These are phyloP conservation scores for Trypanosoma theileri DNA, from an alignment of 208 protist species.

Conservation along the genomic window DNA sequence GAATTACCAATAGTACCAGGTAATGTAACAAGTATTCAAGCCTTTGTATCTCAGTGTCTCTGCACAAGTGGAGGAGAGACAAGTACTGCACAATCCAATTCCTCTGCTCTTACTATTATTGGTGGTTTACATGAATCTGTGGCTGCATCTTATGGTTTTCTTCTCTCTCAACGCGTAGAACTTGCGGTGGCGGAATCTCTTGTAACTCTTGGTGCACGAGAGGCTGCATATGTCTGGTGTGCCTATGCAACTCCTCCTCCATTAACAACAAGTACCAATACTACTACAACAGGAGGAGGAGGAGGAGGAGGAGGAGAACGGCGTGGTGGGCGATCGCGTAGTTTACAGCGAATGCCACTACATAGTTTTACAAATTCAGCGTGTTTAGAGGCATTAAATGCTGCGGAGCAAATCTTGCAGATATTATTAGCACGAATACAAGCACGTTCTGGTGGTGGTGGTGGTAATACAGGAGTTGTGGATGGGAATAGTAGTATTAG, in stretches of 20 bases:
- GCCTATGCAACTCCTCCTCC: constrained; percentile 10
- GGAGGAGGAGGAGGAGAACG: neutral
- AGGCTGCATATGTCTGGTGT: constrained; percentile 53
- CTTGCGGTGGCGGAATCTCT: constrained; percentile 66
- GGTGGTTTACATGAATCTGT: constrained; percentile 39
- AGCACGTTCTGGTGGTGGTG: neutral
- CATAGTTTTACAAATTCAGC: constrained; percentile 31
- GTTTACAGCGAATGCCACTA: constrained; percentile 1
- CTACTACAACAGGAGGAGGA: neutral
- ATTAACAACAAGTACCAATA: neutral
- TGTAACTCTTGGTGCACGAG: constrained; percentile 44
- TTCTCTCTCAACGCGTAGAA: constrained; percentile 51
- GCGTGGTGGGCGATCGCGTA: constrained; percentile 15
- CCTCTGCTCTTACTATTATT: neutral
- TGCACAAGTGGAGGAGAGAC: neutral
- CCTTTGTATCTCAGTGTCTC: constrained; percentile 44
- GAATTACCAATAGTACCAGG: constrained; percentile 34
- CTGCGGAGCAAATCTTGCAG: constrained; percentile 49
- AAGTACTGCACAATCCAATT: neutral
- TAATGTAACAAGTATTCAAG: constrained; percentile 38
- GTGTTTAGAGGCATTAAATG: constrained; percentile 56
- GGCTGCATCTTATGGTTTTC: constrained; percentile 40
- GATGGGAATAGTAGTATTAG: neutral
- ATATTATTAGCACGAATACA: constrained; percentile 22
- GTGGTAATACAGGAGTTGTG: neutral